Percentiles rank a stretch among this genome's conserved stretches.
Conservation (phyloP, 176 grass and related monocot genomes). For the Eragrostis nindensis region DNA sequence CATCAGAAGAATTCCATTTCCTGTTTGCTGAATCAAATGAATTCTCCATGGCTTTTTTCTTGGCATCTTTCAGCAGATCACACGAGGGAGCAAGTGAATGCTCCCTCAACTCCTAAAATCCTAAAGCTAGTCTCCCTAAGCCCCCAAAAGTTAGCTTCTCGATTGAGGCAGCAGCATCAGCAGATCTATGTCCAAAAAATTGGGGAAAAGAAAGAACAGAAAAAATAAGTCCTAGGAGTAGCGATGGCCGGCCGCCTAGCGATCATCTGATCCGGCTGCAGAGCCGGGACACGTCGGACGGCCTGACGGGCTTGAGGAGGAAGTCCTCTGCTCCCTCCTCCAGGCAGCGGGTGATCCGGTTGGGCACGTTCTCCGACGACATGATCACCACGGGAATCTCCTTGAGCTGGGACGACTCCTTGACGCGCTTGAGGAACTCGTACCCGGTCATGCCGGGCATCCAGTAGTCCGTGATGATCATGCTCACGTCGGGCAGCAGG, state of each 20-base stretch:
- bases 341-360: constrained; percentile 66
- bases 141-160: constrained; percentile 34
- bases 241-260: background rate
- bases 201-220: constrained; percentile 13
- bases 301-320: constrained; percentile 78
- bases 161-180: constrained; percentile 27
- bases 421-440: constrained; percentile 87
- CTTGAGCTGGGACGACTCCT: constrained; percentile 68
- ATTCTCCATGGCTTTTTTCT: background rate
- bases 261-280: constrained; percentile 73
- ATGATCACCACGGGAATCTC: constrained; percentile 92
- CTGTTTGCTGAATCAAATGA: background rate
- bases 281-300: constrained; percentile 71
- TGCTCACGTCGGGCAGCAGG: constrained; percentile 70
- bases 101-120: constrained; percentile 27
- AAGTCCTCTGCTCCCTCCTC: constrained; percentile 87
- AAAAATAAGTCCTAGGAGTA: background rate
- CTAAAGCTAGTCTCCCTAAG: constrained; percentile 36
- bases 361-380: constrained; percentile 91
- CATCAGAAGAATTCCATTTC: background rate
- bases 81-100: constrained; percentile 16
- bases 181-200: constrained; percentile 53
- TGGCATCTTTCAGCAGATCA: constrained; percentile 12
- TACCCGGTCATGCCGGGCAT: constrained; percentile 97
- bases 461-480: constrained; percentile 98